phyloP scores from a whole-genome alignment of 371 early-diverging fungal species.

The Mucor piriformis region DNA sequence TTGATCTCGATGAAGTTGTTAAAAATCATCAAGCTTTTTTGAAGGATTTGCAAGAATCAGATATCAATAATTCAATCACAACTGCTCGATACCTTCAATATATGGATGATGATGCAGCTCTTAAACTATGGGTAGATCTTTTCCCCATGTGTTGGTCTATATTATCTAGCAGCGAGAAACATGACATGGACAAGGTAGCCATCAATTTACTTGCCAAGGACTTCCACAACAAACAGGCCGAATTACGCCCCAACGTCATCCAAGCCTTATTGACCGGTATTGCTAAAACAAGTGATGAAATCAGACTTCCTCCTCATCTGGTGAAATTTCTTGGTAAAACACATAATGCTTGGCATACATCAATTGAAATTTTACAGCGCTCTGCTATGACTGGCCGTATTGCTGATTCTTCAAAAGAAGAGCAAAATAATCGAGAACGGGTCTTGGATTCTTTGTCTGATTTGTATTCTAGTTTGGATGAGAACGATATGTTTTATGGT shows the following conservation, averaged over 20 bases:
- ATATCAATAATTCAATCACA: constrained; percentile 48
- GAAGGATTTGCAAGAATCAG: constrained; percentile 55
- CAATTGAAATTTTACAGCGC: constrained; percentile 77
- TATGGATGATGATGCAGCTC: constrained; percentile 70
- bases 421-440: constrained; percentile 76
- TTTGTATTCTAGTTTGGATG: constrained; percentile 76
- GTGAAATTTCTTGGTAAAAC: constrained; percentile 90
- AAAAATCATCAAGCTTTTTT: constrained; percentile 64
- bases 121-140: constrained; percentile 80
- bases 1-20: constrained; percentile 41
- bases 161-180: constrained; percentile 73
- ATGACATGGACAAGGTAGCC: constrained; percentile 81
- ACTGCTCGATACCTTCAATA: constrained; percentile 76
- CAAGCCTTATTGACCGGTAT: constrained; percentile 89
- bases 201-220: constrained; percentile 88
- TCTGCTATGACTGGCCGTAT: constrained; percentile 47
- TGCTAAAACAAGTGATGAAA: constrained; percentile 65
- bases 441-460: constrained; percentile 90
- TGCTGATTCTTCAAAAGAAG: constrained; percentile 71
- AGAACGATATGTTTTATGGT: constrained; percentile 93
- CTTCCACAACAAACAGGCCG: constrained; percentile 84
- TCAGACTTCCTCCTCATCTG: constrained; percentile 90
- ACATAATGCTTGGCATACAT: constrained; percentile 91
- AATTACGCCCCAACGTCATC: constrained; percentile 91
- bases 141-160: constrained; percentile 87